These are phyloP conservation scores for Candida qinlingensis DNA, from an alignment of 805 yeast species.

Conservation along the genomic window DNA sequence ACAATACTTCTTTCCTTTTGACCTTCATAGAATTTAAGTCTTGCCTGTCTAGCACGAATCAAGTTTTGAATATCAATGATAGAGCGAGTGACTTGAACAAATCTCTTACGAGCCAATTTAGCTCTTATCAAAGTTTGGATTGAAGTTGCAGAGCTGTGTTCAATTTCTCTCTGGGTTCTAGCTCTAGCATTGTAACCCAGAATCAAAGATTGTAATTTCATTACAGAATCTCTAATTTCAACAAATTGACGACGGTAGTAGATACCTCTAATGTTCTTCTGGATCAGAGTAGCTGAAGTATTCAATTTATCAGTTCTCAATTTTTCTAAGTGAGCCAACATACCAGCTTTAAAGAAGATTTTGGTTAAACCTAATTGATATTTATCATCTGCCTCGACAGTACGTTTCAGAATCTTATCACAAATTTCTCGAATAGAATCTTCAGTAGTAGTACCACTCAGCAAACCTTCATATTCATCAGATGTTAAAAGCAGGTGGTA, in stretches of 20 bases:
- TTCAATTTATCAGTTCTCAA: constrained; percentile 73
- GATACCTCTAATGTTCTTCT: constrained; percentile 69
- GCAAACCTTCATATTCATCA: constrained; percentile 56
- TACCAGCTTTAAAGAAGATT: constrained; percentile 94
- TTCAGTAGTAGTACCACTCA: constrained; percentile 45
- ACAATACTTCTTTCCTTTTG: constrained; percentile 61
- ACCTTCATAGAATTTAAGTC: constrained; percentile 44
- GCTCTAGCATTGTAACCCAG: constrained; percentile 60
- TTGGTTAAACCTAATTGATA: constrained; percentile 91
- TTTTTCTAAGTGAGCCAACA: constrained; percentile 87
- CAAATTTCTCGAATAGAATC: constrained; percentile 62
- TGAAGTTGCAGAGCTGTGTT: constrained; percentile 55
- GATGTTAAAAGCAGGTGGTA: constrained; percentile 81
- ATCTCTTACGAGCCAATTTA: constrained; percentile 38
- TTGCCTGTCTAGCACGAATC: constrained; percentile 45
- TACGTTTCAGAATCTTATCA: constrained; percentile 55
- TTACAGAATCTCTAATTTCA: constrained; percentile 48
- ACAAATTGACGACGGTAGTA: constrained; percentile 58
- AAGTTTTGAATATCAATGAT: constrained; percentile 43
- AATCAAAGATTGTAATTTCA: constrained; percentile 51
- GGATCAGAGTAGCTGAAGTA: constrained; percentile 76
- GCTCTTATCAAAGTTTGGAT: constrained; percentile 70
- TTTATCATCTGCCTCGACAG: constrained; percentile 60
- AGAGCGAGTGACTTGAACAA: constrained; percentile 23
- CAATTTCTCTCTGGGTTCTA: constrained; percentile 48